These are phyloP conservation scores for Trichosporon sp. DNA, from an alignment of 1,284 basidiomycete genomes.

Conservation along the genomic window DNA sequence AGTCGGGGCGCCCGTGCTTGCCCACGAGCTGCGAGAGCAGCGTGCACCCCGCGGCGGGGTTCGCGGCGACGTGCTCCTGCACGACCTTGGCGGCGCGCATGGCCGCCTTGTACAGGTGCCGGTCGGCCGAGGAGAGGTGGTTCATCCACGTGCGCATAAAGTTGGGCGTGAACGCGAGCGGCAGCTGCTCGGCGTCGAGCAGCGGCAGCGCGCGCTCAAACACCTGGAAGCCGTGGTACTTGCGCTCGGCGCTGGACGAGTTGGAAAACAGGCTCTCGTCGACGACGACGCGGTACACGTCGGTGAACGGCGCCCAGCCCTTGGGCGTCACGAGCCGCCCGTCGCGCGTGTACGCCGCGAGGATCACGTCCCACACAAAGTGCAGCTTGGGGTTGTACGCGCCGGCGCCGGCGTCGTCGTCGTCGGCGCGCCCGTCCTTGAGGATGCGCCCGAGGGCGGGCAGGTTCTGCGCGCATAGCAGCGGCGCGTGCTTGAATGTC, in stretches of 20 bases:
- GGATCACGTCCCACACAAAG: slow-evolving; percentile 81
- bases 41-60: slow-evolving; percentile 76
- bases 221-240: slow-evolving; percentile 93
- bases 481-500: slow-evolving; percentile 68
- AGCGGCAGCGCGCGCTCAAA: slow-evolving; percentile 75
- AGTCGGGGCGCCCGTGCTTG: slow-evolving; percentile 77
- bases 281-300: slow-evolving; percentile 84
- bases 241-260: slow-evolving; percentile 78
- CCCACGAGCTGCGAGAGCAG: slow-evolving; percentile 83
- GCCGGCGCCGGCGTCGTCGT: slow-evolving; percentile 50
- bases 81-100: slow-evolving; percentile 71
- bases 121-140: slow-evolving; percentile 79
- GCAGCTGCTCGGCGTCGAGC: slow-evolving; percentile 56
- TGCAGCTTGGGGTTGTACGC: slow-evolving; percentile 88
- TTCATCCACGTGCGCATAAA: slow-evolving; percentile 97
- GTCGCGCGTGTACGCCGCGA: slow-evolving; percentile 66
- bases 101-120: slow-evolving; percentile 84
- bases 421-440: slow-evolving; percentile 53
- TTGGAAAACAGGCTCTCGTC: slow-evolving; percentile 87
- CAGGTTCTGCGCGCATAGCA: slow-evolving; percentile 65
- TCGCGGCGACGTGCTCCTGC: slow-evolving; percentile 66
- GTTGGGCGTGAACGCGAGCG: slow-evolving; percentile 88
- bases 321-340: slow-evolving; percentile 27
- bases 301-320: slow-evolving; percentile 68
- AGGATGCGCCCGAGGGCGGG: slow-evolving; percentile 68